Evolutionary conservation across 345 rosid genomes (phyloP).

Genomic region (Camelina sativa): DNA sequence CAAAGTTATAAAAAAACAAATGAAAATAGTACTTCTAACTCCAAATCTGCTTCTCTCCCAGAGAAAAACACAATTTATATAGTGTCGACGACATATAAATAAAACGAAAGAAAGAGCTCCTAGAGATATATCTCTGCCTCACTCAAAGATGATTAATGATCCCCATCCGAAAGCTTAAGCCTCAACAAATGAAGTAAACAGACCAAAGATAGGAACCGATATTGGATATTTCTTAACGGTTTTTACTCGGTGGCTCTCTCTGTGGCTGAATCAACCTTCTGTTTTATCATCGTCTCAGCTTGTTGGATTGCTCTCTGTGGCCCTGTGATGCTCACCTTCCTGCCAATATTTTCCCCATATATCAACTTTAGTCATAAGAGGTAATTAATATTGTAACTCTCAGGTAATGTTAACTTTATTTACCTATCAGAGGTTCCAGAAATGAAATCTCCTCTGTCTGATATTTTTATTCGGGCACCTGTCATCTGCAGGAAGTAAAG

Average conservation of each 20-base stretch:
- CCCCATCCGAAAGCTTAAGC: slow-evolving; percentile 37
- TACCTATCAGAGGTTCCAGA: slow-evolving; percentile 95
- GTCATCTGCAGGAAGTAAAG: slow-evolving; percentile 60
- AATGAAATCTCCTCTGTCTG: slow-evolving; percentile 95
- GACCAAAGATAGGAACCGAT: slow-evolving; percentile 25
- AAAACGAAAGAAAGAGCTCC: slow-evolving; percentile 31
- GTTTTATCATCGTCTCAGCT: slow-evolving; percentile 93
- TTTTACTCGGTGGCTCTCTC: slow-evolving; percentile 73
- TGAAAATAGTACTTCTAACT: slow-evolving; percentile 41
- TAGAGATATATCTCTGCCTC: slow-evolving; percentile 34
- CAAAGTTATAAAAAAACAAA: slow-evolving; percentile 33
- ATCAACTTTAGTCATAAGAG: slow-evolving; percentile 28
- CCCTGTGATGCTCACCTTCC: slow-evolving; percentile 96
- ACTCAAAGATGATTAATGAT: slow-evolving; percentile 35
- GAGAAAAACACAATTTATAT: slow-evolving; percentile 35
- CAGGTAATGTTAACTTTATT: slow-evolving; percentile 27
- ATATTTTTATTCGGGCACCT: slow-evolving; percentile 94
- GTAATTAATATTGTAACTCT: not conserved
- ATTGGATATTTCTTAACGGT: not conserved
- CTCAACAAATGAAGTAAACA: slow-evolving; percentile 35
- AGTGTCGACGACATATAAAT: slow-evolving; percentile 2
- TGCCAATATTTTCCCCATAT: slow-evolving; percentile 43
- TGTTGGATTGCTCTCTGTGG: slow-evolving; percentile 81
- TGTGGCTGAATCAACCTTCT: slow-evolving; percentile 84
- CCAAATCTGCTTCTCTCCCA: slow-evolving; percentile 39